These are phyloP conservation scores for Dryas integrifolia DNA, from an alignment of 331 rosid genomes.

Conservation along the genomic window DNA sequence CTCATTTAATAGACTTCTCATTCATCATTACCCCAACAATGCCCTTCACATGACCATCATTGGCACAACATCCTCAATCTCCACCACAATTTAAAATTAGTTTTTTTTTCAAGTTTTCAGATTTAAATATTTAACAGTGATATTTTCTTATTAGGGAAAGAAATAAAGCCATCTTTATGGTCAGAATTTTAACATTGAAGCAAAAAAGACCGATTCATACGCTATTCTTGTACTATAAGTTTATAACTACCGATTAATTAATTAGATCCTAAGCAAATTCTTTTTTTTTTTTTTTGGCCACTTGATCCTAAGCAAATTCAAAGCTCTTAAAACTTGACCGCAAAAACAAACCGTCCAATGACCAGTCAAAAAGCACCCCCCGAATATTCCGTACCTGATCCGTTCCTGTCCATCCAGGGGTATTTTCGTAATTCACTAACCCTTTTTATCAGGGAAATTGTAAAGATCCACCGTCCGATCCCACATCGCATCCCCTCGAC, in stretches of 20 bases:
- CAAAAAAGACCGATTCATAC: conserved; percentile 4
- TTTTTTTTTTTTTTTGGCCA: too few species aligned
- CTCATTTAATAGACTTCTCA: not conserved
- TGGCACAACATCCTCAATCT: not conserved
- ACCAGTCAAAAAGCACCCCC: conserved; percentile 31
- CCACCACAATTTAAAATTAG: not conserved
- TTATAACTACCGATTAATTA: not conserved
- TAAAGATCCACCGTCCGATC: conserved; percentile 13
- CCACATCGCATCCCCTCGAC: conserved; percentile 17
- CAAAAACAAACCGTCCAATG: conserved; percentile 28
- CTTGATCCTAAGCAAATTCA: not conserved
- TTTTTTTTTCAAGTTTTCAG: not conserved
- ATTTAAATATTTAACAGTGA: too few species aligned
- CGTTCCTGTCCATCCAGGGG: conserved; percentile 4
- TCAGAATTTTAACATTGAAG: not conserved
- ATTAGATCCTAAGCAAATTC: not conserved
- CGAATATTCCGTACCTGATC: conserved; percentile 29
- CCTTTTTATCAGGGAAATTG: not conserved
- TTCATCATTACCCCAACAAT: not conserved
- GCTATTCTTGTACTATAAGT: not conserved
- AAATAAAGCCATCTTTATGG: not conserved
- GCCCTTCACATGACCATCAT: not conserved
- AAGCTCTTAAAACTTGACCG: conserved; percentile 21
- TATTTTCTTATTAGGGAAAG: too few species aligned
- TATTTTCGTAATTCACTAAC: conserved; percentile 1